Base-by-base conservation (phyloP, 192 early-diverging fungal genomes). In the Radiomyces spectabilis region DNA sequence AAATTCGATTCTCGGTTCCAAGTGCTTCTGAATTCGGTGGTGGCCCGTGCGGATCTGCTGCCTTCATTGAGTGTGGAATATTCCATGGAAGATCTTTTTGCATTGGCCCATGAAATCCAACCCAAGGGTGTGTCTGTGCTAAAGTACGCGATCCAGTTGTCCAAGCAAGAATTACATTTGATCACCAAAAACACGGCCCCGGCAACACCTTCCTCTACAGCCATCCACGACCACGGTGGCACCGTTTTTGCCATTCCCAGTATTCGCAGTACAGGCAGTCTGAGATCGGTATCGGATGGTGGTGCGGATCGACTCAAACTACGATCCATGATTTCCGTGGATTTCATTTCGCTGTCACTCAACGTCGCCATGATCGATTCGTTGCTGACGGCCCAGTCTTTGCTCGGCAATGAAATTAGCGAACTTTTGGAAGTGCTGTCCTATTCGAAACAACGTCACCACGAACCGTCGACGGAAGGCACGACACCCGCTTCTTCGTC, bases 291-390 rank as follows among this genome's bases (percentile, higher is more conserved):
- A 39, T 22, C 19, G 9, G 7, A 5, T 35, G 58, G 16, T 31
- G 53, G 24, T 35, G 46, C 22, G 49, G 61, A 25, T 4, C 61
- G 75, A 33, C 64, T 66, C 33, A 71, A 67, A 32, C 63, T 83
- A 0, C 63, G 70, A 26, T 74, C 76, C 1, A 72, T 54, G 21
- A 77, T 77, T n/a, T 74, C 74, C 1, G 68, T 81, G 19, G 75
- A 79, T 51, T 68, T 76, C 39, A 66, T 83, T 27, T 62, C 75
- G 5, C 58, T 79, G 59, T 65, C 62, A 5, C 37, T 85, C 35
- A 74, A 80, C 44, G 85, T 85, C 26, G 76, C 81, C 46, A 73
- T 92, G 57, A 59, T 92, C 45, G 88, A 91, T 40, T 84, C 87
- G 55, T 66, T 92, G n/a, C 55, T 91, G 16, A 92, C 86, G 1